Base-by-base conservation (phyloP, 305 asterid species). In the Stenogyne calaminthoides region DNA sequence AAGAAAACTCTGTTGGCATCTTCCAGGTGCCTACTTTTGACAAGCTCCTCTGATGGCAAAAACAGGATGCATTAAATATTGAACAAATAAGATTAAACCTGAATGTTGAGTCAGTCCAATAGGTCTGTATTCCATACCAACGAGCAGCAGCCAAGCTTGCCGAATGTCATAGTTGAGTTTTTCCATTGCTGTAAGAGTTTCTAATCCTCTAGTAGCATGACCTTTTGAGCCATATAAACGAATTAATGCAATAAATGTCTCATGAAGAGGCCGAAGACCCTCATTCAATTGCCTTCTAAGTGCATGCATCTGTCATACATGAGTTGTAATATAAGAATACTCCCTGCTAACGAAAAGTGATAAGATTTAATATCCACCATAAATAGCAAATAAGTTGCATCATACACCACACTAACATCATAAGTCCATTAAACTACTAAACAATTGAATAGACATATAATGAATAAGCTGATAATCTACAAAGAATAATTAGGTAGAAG, bases 111-210 rank as follows among this genome's bases (percentile, higher is more conserved):
- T 60, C 73, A 76, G 63, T 55, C 67, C 56, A 84, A 20, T 60
- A 72, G 37, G 78, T 51, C 69, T 69, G 78, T 69, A 74, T 52
- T 71, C 80, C 67, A 59, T 90, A 95, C 99, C 98, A 81, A 95
- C 91, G 78, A 95, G 96, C 80, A 95, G 90, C 76, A 95, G 83
- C 99, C 99, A 95, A 62, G 95, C 97, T 80, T 85, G 88, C 61
- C 96, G 91, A 75, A 95, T 92, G 88, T 95, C 96, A 81, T 86
- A 90, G 68, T 88, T 88, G 83, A 95, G 85, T 81, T 90, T 92
- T 84, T 95, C 98, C 99, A 95, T 95, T 61, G 98, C 99, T 40
- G 99, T 95, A 62, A 95, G 97, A 80, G 90, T 88, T 80, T 95
- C 98, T 67, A 89, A 85, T 74, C 99, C 99, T 80, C 94, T 86